Percentiles rank a stretch among this genome's conserved stretches.
phyloP scores from a whole-genome alignment of 495 filamentous ascomycete genomes.

The Penicillium steckii region DNA sequence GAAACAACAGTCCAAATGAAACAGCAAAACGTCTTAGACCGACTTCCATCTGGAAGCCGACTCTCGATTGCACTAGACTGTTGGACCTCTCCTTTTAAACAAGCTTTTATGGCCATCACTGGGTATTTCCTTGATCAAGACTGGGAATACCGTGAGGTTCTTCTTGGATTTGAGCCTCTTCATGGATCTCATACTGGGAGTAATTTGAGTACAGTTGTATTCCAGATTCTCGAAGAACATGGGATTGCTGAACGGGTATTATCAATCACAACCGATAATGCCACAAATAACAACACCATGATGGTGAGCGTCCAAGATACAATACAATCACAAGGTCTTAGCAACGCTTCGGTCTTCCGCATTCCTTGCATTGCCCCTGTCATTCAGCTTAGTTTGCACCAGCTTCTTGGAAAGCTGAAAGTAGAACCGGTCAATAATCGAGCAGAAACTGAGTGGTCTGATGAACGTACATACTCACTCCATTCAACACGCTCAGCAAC shows the following conservation, averaged over 20 bases:
- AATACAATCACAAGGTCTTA: background rate
- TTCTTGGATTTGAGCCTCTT: slow-evolving; percentile 19
- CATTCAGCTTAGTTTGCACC: slow-evolving; percentile 15
- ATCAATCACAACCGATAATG: slow-evolving; percentile 20
- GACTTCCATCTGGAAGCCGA: background rate
- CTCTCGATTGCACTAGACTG: slow-evolving; percentile 17
- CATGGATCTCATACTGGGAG: slow-evolving; percentile 7
- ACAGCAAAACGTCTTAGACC: background rate
- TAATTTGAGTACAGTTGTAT: slow-evolving; percentile 9
- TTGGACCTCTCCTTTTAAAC: slow-evolving; percentile 14
- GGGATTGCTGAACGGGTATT: slow-evolving; percentile 7
- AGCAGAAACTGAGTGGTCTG: slow-evolving; percentile 10
- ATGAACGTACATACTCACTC: slow-evolving; percentile 1
- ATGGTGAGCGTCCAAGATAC: slow-evolving; percentile 5
- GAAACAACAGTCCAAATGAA: background rate
- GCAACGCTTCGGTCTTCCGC: background rate
- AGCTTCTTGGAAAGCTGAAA: slow-evolving; percentile 11
- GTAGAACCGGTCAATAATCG: slow-evolving; percentile 4
- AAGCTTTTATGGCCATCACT: slow-evolving; percentile 19
- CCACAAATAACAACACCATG: slow-evolving; percentile 18
- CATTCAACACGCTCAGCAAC: background rate
- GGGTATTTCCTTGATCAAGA: slow-evolving; percentile 14
- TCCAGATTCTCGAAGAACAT: slow-evolving; percentile 9
- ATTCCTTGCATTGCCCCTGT: slow-evolving; percentile 14
- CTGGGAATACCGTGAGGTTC: slow-evolving; percentile 14